Evolutionary conservation across 2,329 filamentous ascomycete genomes (phyloP), one percentile per base, ranked within the genome.

Genomic region (Aphanocladium album): DNA sequence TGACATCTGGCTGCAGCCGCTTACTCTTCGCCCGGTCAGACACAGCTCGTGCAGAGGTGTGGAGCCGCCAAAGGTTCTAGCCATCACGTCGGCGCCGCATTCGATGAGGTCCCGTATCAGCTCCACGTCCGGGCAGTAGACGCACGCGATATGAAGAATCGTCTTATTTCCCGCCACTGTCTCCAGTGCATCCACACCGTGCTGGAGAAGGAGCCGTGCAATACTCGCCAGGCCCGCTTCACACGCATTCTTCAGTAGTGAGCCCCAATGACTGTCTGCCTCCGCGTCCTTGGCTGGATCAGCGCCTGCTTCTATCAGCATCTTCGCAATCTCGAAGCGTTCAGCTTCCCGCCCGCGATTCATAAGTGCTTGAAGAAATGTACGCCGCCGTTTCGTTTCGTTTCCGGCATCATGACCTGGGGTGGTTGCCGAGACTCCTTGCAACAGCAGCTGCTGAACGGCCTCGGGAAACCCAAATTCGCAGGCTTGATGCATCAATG

Each of bases 41-140:
- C 55, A 57, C 33, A 50, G 4, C n/a, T 43, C 1, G 21, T 58
- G 56, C 23, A 58, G 46, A 9, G 56, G 45, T 11, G 46, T 58
- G 6, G 56, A 6, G 2, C 35, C 25, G 12, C 14, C 14, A 0
- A 1, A 8, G 7, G 35, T 33, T 30, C 45, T 39, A 6, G 56
- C 46, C 33, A 11, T 41, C 11, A 27, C 49, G 30, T 60, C 49
- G 19, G 49, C 57, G 19, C 57, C 57, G 5, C 57, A 25, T 5
- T 21, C 1, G 1, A 60, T 37, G 35, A 60, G 21, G 2, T 46
- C 39, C 27, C 52, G 19, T 14, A 60, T 17, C 3, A 60, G 35
- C 14, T 7, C 49, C 4, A 52, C 14, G 5, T 30, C 30, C 5
- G 30, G 39, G 39, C 19, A 25, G 12, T 27, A 5, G 2, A 3